These are phyloP conservation scores for Puccinia coronata DNA, from an alignment of 1,284 basidiomycete species.

Conservation along the genomic window DNA sequence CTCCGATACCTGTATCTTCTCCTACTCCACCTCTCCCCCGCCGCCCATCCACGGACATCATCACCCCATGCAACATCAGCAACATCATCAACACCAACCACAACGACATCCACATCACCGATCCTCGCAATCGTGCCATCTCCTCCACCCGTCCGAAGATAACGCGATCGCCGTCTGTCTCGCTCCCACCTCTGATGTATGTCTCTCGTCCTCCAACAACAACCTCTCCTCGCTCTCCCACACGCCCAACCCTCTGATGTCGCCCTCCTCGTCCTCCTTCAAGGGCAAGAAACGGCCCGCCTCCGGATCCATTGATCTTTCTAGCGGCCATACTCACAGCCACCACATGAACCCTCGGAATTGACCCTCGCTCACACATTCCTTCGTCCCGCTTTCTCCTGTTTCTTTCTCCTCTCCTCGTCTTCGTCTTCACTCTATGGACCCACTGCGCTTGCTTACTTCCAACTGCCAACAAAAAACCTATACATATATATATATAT, in stretches of 20 bases:
- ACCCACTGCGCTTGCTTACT: too few species aligned
- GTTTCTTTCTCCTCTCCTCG: too few species aligned
- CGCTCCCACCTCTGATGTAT: not conserved
- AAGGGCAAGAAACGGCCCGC: conserved; percentile 44
- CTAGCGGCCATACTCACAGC: not conserved
- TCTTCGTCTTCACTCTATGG: too few species aligned
- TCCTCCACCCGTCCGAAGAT: not conserved
- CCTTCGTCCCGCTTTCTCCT: too few species aligned
- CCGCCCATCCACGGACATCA: not conserved
- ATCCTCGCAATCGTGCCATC: not conserved
- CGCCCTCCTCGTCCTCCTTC: not conserved
- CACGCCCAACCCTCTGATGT: not conserved
- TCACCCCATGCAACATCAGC: not conserved
- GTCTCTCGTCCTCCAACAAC: too few species aligned
- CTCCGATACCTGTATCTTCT: not conserved
- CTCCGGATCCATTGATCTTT: conserved; percentile 31
- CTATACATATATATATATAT: too few species aligned
- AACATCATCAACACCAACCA: not conserved
- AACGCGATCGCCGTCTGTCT: not conserved
- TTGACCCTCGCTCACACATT: too few species aligned
- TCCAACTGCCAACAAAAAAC: too few species aligned
- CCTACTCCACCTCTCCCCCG: not conserved
- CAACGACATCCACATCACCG: not conserved
- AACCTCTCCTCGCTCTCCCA: not conserved
- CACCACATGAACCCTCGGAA: not conserved